Evolutionary conservation across 2,329 filamentous ascomycete genomes (phyloP), one percentile per base, ranked within the genome.

Genomic region (Phyllosticta citribraziliensis): DNA sequence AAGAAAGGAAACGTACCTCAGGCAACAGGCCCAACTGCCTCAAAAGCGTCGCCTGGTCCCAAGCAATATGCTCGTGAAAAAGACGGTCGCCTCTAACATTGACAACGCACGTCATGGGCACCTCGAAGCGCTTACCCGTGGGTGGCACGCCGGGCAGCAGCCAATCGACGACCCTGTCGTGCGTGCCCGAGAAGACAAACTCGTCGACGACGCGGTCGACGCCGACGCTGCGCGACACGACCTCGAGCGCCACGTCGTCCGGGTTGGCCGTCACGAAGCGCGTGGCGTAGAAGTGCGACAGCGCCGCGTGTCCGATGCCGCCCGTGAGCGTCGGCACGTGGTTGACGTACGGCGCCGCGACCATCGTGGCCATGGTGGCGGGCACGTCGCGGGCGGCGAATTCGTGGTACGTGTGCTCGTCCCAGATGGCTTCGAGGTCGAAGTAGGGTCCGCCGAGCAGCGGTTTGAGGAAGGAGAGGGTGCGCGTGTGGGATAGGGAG

Each of bases 321-420:
- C 88, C 88, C 65, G 80, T 76, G 67, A 85, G 79, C 0, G 87
- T 90, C 0, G 88, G 86, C 1, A 91, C 78, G 68, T 91, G 87
- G 68, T 91, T 91, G 1, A 92, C 88, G 67, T 91, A 91, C 1
- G 88, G 88, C 70, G 90, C 84, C 55, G 85, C 79, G 1, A 91
- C 87, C 88, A 92, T 91, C 0, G 88, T 91, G n/a, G 79, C 79
- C 88, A 92, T 91, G 0, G 88, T 92, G 65, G 84, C 82, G 64
- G 84, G 84, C 0, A 90, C 87, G 2, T 83, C 83, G 11, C 87
- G 80, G 60, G 85, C 83, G 1, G 73, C 83, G 69, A 92, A 92
- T 69, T 91, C 87, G 66, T 82, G 87, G 52, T 80, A 79, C 0
- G 86, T 88, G 70, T 93, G 88, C 71, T 91, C 87, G 8, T 91